Base-by-base conservation (phyloP, 768 basidiomycete species). In the Sporobolomyces phaffii region DNA sequence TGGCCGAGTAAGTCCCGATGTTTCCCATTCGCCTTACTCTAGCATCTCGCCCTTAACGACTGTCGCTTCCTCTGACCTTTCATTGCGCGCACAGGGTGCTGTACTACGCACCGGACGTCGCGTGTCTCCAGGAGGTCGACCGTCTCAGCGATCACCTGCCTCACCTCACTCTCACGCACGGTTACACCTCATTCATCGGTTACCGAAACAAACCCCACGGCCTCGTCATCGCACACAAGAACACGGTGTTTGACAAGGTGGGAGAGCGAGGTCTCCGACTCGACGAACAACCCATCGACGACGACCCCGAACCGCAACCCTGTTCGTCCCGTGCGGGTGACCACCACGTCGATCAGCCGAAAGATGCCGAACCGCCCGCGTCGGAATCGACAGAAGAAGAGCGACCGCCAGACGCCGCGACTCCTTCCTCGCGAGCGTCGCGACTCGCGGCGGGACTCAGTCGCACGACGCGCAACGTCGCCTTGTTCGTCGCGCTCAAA, bases 401-500 rank as follows among this genome's bases (percentile, higher is more conserved):
- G 10, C 53, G 66, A 6, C 66, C 61, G 6, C 61, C 60, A 45
- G 70, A 72, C 36, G 58, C 62, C 0, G 26, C 59, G 22, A 52
- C 62, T 1, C 20, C 54, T 5, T 4, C 24, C 0, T 26, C 60
- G 13, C 47, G 41, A 3, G 65, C 51, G 1, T 47, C 62, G 1
- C 47, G 70, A 0, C 28, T 9, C 1, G 60, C 53, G 1, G 70
- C 67, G 1, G 72, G 72, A 9, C 50, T 69, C 7, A 57, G 61
- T 7, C 64, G 72, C 20, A 24, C 49, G 22, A 72, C 72, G 5
- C 33, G 72, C 3, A 72, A 72, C 51, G 68, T 72, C 34, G 72
- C 56, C 2, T 41, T 72, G 10, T 48, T 97, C 33, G 82, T 89
- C 24, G 87, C 87, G 1, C 78, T 98, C 58, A 79, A 81, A 70